These are phyloP conservation scores for Blastobotrys mokoenaii DNA, from an alignment of 805 yeast species.

Conservation along the genomic window DNA sequence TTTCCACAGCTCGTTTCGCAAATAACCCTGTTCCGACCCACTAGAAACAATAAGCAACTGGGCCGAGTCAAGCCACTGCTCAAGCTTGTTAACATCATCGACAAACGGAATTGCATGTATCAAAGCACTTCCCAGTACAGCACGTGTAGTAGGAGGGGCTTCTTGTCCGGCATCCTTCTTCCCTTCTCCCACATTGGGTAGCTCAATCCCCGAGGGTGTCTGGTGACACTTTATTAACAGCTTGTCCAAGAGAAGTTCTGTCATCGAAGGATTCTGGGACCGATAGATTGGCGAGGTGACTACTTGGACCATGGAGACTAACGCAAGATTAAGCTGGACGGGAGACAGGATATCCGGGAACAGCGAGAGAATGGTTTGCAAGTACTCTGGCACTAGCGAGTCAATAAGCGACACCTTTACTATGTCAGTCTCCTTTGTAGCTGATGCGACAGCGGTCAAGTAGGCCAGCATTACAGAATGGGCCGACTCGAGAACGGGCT, in stretches of 20 bases:
- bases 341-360: conserved; percentile 50
- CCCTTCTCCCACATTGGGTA: conserved; percentile 26
- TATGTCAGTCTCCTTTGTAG: conserved; percentile 2
- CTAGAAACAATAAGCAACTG: conserved; percentile 24
- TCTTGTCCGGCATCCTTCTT: conserved; percentile 4
- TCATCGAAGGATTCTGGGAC: conserved; percentile 19
- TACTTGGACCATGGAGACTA: conserved; percentile 44
- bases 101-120: conserved; percentile 47
- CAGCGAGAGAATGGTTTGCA: conserved; percentile 40
- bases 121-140: conserved; percentile 40
- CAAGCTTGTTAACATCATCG: conserved; percentile 33
- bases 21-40: conserved; percentile 31
- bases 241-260: conserved; percentile 32
- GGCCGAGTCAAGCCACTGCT: conserved; percentile 40
- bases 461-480: conserved; percentile 51
- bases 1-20: conserved; percentile 42
- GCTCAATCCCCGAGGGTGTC: conserved; percentile 29
- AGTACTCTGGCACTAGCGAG: conserved; percentile 31
- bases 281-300: conserved; percentile 31
- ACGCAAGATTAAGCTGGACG: conserved; percentile 48
- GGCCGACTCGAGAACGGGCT: conserved; percentile 45
- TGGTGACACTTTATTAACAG: conserved; percentile 31
- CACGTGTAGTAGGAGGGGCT: conserved; percentile 32
- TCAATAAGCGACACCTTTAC: background rate
- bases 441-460: conserved; percentile 14